Evolutionary conservation across 2,329 filamentous ascomycete genomes (phyloP), one percentile per base, ranked within the genome.

Genomic region (Neonectria magnoliae): DNA sequence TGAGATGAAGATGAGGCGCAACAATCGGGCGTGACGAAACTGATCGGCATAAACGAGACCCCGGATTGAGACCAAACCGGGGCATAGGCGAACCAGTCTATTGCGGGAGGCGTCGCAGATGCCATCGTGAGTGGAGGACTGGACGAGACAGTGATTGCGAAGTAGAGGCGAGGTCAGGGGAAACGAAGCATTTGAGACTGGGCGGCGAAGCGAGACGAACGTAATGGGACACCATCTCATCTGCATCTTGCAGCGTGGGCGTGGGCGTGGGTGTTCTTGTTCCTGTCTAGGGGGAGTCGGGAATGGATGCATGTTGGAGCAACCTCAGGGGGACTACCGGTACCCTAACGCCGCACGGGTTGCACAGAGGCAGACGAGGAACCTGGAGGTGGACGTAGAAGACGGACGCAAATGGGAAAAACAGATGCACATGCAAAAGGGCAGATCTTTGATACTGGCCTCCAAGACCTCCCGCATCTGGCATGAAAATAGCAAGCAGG

Each of bases 41-140:
- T 25, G 55, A 48, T 42, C 47, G 60, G 58, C 47, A 33, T 29
- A 44, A 56, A 36, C 47, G 50, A 47, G 60, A 55, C 60, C 60
- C 42, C 60, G 60, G 60, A 62, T 48, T 52, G 60, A 36, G 60
- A 50, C 60, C 38, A 20, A 57, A 47, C 54, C 60, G 60, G 27
- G 27, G 33, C 44, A 42, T 29, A 44, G 48, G 13, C 25, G 55
- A 59, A 51, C 61, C 25, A 42, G 22, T 36, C 25, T 42, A 50
- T 44, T 55, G 50, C 47, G 36, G 52, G 50, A 58, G 55, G 33
- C 14, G 56, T 59, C 33, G 44, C 44, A 51, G 50, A 51, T 44
- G 55, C 42, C 20, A 42, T 50, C 44, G 51, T 55, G 33, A 38
- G 42, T 50, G 14, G 56, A 29, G 50, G 50, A 16, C 20, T 33